These are phyloP conservation scores for Ophiocordyceps camponoti-saundersi DNA, from an alignment of 2,329 filamentous ascomycete species.

Conservation along the genomic window DNA sequence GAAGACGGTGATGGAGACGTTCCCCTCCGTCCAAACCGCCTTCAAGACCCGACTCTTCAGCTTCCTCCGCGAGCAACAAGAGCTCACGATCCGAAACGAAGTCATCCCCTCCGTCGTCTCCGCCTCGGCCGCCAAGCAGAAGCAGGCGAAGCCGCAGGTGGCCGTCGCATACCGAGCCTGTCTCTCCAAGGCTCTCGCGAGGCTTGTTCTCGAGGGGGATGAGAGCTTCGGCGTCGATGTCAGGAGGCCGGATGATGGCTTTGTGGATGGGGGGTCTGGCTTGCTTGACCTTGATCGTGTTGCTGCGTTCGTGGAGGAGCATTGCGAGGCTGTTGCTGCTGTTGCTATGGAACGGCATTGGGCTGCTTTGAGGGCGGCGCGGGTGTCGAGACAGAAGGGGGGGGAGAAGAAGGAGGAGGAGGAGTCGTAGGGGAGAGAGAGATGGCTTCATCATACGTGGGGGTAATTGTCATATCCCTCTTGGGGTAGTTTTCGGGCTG, in stretches of 20 bases:
- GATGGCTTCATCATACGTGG: no score
- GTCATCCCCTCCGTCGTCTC: constrained; percentile 23
- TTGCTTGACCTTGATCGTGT: background rate
- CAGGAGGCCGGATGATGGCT: background rate
- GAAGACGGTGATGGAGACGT: constrained; percentile 33
- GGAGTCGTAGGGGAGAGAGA: no score
- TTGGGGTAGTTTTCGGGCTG: no score
- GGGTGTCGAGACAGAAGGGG: background rate
- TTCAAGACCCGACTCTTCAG: constrained; percentile 25
- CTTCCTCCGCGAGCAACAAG: constrained; percentile 23
- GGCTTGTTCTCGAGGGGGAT: constrained; percentile 29
- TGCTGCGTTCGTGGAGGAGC: background rate
- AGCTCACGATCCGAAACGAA: constrained; percentile 24
- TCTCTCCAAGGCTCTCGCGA: constrained; percentile 26
- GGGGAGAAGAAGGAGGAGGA: background rate
- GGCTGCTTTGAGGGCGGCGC: no score
- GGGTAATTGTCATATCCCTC: no score
- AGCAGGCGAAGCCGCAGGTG: constrained; percentile 3
- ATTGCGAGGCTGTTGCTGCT: background rate
- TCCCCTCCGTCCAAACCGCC: constrained; percentile 22
- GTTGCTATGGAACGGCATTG: background rate
- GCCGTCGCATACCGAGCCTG: constrained; percentile 14
- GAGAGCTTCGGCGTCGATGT: constrained; percentile 15
- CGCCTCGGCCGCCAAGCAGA: constrained; percentile 2
- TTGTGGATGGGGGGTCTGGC: background rate